A percentile compares a stretch with the other conserved stretches of the same genome.
These are phyloP conservation scores for Cercospora janseana DNA, from an alignment of 2,329 filamentous ascomycete species.

Conservation along the genomic window DNA sequence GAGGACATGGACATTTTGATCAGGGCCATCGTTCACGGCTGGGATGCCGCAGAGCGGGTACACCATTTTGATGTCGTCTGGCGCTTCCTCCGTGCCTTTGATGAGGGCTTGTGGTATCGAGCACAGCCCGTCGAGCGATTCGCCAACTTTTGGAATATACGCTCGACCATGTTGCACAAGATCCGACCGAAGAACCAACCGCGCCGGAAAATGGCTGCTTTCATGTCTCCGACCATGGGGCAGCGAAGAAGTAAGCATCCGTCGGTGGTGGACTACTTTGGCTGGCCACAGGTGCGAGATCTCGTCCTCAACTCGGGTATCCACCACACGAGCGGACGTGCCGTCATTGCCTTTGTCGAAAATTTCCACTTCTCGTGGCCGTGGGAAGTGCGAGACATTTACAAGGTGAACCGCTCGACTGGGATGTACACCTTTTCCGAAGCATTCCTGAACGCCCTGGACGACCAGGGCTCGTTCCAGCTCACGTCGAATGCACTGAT, in stretches of 20 bases:
- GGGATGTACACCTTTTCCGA: slow-evolving; percentile 24
- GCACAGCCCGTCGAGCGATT: slow-evolving; percentile 21
- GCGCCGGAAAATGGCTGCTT: slow-evolving; percentile 10
- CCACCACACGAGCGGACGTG: slow-evolving; percentile 16
- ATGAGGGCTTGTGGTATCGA: slow-evolving; percentile 28
- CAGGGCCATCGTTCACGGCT: slow-evolving; percentile 23
- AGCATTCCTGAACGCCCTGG: slow-evolving; percentile 19
- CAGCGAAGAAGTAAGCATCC: slow-evolving; percentile 17
- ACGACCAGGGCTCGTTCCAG: slow-evolving; percentile 18
- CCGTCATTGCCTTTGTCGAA: slow-evolving; percentile 24
- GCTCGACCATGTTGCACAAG: slow-evolving; percentile 25
- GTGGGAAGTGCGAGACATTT: slow-evolving; percentile 24
- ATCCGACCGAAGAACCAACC: slow-evolving; percentile 27
- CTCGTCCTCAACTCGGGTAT: slow-evolving; percentile 20
- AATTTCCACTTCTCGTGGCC: slow-evolving; percentile 26
- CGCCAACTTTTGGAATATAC: slow-evolving; percentile 25
- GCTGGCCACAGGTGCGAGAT: slow-evolving; percentile 26
- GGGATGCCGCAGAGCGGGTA: slow-evolving; percentile 26
- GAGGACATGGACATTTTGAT: slow-evolving; percentile 27
- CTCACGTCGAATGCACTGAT: slow-evolving; percentile 21
- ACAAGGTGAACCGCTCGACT: slow-evolving; percentile 22
- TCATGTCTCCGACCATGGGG: slow-evolving; percentile 21
- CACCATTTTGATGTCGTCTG: slow-evolving; percentile 30
- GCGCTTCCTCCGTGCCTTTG: slow-evolving; percentile 26
- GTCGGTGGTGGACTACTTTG: slow-evolving; percentile 25